phyloP scores from a whole-genome alignment of 2,329 filamentous ascomycete species.

The Cercospora sesami region DNA sequence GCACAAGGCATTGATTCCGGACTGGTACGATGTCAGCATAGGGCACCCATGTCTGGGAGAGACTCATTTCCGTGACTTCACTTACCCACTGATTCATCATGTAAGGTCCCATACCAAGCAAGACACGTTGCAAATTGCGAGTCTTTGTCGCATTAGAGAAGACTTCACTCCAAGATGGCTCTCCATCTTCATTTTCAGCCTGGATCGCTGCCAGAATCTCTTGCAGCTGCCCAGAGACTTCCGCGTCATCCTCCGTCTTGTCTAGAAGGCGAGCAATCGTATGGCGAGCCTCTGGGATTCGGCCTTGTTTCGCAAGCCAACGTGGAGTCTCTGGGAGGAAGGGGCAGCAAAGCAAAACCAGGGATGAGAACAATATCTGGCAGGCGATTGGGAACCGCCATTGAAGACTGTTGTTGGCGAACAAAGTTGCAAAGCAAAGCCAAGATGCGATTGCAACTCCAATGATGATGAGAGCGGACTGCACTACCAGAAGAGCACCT shows the following conservation, averaged over 20 bases:
- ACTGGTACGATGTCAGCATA: neutral
- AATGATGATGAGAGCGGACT: slow-evolving; percentile 35
- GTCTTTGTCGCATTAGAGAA: slow-evolving; percentile 41
- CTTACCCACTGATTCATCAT: slow-evolving; percentile 36
- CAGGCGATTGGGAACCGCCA: slow-evolving; percentile 37
- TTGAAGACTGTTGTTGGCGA: slow-evolving; percentile 31
- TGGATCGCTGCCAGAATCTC: slow-evolving; percentile 40
- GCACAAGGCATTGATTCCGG: slow-evolving; percentile 32
- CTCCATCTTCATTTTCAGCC: slow-evolving; percentile 36
- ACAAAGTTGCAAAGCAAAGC: slow-evolving; percentile 35
- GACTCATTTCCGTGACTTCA: neutral
- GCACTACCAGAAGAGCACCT: slow-evolving; percentile 33
- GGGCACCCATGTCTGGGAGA: neutral
- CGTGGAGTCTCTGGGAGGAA: slow-evolving; percentile 35
- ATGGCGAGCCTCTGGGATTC: slow-evolving; percentile 31
- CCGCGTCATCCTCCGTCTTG: slow-evolving; percentile 34
- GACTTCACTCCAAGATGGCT: slow-evolving; percentile 41
- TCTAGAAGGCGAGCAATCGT: slow-evolving; percentile 39
- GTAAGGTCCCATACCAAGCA: slow-evolving; percentile 43
- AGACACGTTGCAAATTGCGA: slow-evolving; percentile 39
- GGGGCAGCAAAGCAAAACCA: slow-evolving; percentile 33
- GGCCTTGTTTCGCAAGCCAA: slow-evolving; percentile 36
- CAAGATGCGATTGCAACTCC: slow-evolving; percentile 35
- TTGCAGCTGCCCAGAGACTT: slow-evolving; percentile 41
- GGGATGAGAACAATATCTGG: slow-evolving; percentile 35